phyloP scores from a whole-genome alignment of 2,329 filamentous ascomycete genomes.

The Pezizomycotina sp. region DNA sequence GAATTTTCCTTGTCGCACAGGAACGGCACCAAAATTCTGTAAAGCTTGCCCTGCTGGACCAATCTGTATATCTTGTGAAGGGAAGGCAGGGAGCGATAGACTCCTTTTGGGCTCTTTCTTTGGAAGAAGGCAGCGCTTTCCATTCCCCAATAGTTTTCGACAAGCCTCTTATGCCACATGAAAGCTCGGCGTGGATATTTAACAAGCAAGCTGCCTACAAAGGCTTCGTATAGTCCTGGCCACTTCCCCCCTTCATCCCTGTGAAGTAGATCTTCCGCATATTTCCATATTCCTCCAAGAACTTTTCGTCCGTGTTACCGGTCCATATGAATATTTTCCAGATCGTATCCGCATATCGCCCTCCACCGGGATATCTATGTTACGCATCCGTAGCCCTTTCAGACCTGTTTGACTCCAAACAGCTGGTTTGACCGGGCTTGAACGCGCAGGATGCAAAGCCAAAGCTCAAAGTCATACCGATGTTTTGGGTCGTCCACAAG shows the following conservation, averaged over 20 bases:
- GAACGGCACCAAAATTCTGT: constrained; percentile 18
- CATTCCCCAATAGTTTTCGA: constrained; percentile 13
- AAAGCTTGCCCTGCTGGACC: constrained; percentile 10
- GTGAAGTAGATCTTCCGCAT: constrained; percentile 14
- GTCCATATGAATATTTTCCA: constrained; percentile 21
- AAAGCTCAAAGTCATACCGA: constrained; percentile 16
- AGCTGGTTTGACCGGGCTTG: constrained; percentile 21
- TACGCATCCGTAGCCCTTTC: constrained; percentile 20
- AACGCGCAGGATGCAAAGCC: constrained; percentile 21
- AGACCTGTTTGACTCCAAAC: constrained; percentile 21
- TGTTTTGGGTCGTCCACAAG: constrained; percentile 21
- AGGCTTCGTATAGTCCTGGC: constrained; percentile 17
- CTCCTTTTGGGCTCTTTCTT: constrained; percentile 3
- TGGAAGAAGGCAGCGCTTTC: constrained; percentile 18
- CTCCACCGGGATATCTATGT: constrained; percentile 20
- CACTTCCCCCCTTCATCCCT: constrained; percentile 12
- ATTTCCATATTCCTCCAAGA: constrained; percentile 21
- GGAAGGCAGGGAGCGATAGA: constrained; percentile 3
- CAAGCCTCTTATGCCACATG: constrained; percentile 21
- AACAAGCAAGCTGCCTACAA: constrained; percentile 19
- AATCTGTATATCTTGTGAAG: constrained; percentile 11
- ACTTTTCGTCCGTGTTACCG: constrained; percentile 18
- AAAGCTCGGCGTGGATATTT: constrained; percentile 13
- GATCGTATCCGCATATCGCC: constrained; percentile 20
- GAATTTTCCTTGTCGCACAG: constrained; percentile 19